phyloP scores from a whole-genome alignment of 2,329 filamentous ascomycete species.

The Trichophyton equinum region DNA sequence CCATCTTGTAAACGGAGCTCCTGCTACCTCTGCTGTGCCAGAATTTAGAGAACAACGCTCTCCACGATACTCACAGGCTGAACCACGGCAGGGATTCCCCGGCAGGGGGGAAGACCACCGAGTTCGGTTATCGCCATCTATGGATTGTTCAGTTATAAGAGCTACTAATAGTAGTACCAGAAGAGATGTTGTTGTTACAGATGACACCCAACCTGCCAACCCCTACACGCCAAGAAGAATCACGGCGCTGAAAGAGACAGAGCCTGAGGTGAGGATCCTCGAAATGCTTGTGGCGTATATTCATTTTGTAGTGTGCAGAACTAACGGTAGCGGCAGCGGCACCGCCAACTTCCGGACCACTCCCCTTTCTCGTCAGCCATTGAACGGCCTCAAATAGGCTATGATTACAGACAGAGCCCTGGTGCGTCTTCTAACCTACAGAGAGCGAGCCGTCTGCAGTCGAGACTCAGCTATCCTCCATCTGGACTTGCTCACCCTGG shows the following conservation, averaged over 20 bases:
- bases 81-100: background rate
- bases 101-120: background rate
- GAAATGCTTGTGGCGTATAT: background rate
- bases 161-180: background rate
- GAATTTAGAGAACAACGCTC: background rate
- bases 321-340: constrained; percentile 12
- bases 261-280: background rate
- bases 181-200: background rate
- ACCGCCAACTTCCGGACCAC: constrained; percentile 7
- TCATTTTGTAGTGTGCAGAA: constrained; percentile 2
- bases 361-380: constrained; percentile 16
- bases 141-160: background rate
- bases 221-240: background rate
- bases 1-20: constrained; percentile 14
- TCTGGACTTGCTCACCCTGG: background rate
- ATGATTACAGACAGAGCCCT: background rate
- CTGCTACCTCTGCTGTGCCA: background rate
- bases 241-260: background rate
- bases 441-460: background rate
- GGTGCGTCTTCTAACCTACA: background rate
- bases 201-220: background rate
- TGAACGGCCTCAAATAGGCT: constrained; percentile 13
- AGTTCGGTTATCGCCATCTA: background rate
- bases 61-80: background rate
- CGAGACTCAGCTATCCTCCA: background rate